A percentile compares a stretch with the other conserved stretches of the same genome.
These are phyloP conservation scores for Cryptosporidium sp. DNA, from an alignment of 169 alveolate species.

Conservation along the genomic window DNA sequence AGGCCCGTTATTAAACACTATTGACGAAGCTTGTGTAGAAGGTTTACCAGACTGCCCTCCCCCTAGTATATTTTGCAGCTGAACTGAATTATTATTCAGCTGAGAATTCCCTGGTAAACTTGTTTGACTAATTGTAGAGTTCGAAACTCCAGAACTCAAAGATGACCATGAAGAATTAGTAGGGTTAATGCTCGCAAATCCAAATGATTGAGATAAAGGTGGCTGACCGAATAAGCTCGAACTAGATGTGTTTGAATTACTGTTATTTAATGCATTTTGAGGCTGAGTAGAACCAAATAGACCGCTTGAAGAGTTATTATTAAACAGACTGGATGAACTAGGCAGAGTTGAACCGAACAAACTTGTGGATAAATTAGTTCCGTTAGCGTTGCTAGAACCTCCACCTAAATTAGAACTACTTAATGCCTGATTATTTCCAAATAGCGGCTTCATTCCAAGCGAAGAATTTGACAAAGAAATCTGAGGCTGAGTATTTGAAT, in stretches of 20 bases:
- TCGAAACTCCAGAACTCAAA: background rate
- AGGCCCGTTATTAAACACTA: background rate
- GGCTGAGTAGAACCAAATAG: slow-evolving; percentile 11
- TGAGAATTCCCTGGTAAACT: background rate
- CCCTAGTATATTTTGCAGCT: slow-evolving; percentile 29
- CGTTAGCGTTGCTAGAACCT: background rate
- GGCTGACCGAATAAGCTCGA: slow-evolving; percentile 34
- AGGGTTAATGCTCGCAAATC: background rate
- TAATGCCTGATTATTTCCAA: background rate
- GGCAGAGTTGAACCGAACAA: slow-evolving; percentile 58
- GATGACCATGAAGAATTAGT: background rate
- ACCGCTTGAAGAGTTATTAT: background rate
- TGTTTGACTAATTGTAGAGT: background rate
- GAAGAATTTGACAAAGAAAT: slow-evolving; percentile 18
- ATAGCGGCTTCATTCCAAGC: slow-evolving; percentile 2
- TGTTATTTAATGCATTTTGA: background rate
- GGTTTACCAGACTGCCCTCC: background rate
- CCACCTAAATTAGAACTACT: background rate
- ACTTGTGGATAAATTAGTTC: slow-evolving; percentile 5
- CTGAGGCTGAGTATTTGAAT: background rate
- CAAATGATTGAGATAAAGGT: slow-evolving; percentile 16
- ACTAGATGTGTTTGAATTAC: slow-evolving; percentile 1
- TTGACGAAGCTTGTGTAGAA: slow-evolving; percentile 9
- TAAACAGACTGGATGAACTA: background rate
- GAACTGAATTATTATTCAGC: slow-evolving; percentile 4